Evolutionary conservation across 2,329 filamentous ascomycete genomes (phyloP).

Genomic region (Gnomoniopsis smithogilvyi): DNA sequence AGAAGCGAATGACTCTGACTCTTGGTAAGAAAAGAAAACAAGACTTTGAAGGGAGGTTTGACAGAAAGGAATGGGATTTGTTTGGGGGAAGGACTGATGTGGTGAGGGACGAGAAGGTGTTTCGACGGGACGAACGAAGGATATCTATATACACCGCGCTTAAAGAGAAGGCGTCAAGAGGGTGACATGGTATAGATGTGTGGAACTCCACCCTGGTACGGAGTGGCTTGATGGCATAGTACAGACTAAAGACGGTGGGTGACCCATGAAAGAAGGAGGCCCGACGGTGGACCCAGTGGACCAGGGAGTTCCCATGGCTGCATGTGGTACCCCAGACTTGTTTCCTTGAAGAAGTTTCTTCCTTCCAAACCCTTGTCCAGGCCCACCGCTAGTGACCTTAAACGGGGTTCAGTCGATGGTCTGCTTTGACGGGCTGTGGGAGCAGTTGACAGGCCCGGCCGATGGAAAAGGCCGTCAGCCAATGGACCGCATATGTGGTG

Average conservation of each 20-base stretch:
- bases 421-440: slow-evolving; percentile 1
- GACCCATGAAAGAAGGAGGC: slow-evolving; percentile 10
- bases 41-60: slow-evolving; percentile 12
- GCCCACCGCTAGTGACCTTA: neutral
- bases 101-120: slow-evolving; percentile 15
- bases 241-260: neutral
- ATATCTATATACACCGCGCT: slow-evolving; percentile 13
- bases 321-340: slow-evolving; percentile 1
- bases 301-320: slow-evolving; percentile 12
- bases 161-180: neutral
- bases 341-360: slow-evolving; percentile 13
- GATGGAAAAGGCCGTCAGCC: neutral
- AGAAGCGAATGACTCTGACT: slow-evolving; percentile 57
- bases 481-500: neutral
- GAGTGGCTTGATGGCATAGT: neutral
- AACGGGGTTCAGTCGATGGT: slow-evolving; percentile 1
- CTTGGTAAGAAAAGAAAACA: slow-evolving; percentile 21
- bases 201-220: neutral
- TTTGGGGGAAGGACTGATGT: slow-evolving; percentile 18
- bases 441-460: slow-evolving; percentile 3
- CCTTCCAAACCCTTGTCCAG: neutral
- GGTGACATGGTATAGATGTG: neutral
- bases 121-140: neutral
- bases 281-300: slow-evolving; percentile 7
- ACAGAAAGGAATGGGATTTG: slow-evolving; percentile 5